phyloP scores from a whole-genome alignment of 2,329 filamentous ascomycete genomes.

The Alternaria sp. region DNA sequence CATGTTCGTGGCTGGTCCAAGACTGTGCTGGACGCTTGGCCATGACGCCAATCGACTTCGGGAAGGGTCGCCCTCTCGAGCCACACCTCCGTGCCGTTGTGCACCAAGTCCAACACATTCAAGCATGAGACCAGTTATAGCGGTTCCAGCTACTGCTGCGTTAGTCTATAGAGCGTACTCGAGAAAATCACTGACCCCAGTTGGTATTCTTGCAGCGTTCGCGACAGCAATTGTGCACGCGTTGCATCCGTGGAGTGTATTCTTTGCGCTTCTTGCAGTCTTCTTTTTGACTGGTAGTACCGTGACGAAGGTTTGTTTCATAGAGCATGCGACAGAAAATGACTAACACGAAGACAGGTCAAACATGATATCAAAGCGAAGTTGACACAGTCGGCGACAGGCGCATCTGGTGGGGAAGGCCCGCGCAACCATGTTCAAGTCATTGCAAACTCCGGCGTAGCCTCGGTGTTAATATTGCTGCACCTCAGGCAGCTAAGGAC shows the following conservation, averaged over 20 bases:
- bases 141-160: conserved; percentile 46
- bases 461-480: conserved; percentile 68
- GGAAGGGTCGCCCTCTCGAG: conserved; percentile 12
- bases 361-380: conserved; percentile 86
- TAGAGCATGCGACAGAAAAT: neutral
- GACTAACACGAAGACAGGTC: conserved; percentile 61
- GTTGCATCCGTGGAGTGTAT: conserved; percentile 91
- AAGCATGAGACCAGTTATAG: conserved; percentile 44
- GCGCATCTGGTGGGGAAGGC: conserved; percentile 78
- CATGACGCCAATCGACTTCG: conserved; percentile 17
- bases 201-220: conserved; percentile 75
- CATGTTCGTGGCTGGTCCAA: neutral
- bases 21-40: conserved; percentile 2
- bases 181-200: conserved; percentile 73
- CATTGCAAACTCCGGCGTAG: conserved; percentile 84
- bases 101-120: conserved; percentile 14
- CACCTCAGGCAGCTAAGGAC: conserved; percentile 59
- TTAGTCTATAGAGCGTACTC: conserved; percentile 54
- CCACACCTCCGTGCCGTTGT: conserved; percentile 24
- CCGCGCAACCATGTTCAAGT: conserved; percentile 87
- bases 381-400: conserved; percentile 79
- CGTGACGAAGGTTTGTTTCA: conserved; percentile 73
- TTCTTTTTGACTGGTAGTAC: conserved; percentile 89
- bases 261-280: conserved; percentile 80
- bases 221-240: conserved; percentile 82